Conservation (phyloP, 345 rosid species). For the Moricandia arvensis region DNA sequence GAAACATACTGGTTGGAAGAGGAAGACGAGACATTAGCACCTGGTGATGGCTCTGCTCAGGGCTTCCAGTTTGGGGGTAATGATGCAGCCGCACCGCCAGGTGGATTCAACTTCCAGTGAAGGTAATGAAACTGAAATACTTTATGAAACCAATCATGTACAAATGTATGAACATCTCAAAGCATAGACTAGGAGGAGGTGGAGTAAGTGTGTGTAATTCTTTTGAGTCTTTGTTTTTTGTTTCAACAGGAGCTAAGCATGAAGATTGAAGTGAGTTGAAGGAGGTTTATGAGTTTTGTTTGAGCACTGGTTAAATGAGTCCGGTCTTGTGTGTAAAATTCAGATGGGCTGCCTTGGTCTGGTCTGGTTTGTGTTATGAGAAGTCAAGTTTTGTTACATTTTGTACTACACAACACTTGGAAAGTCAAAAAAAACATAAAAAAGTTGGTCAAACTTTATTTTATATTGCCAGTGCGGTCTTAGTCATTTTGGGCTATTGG, state of each 20-base stretch:
- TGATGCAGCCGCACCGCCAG: conserved; percentile 60
- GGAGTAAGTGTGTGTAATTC: conserved; percentile 6
- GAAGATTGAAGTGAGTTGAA: conserved; percentile 19
- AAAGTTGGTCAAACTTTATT: conserved; percentile 37
- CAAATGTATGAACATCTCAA: not conserved
- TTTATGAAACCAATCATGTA: not conserved
- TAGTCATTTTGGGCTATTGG: conserved; percentile 20
- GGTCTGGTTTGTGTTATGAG: conserved; percentile 21
- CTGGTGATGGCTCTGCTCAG: conserved; percentile 56
- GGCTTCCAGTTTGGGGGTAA: conserved; percentile 67
- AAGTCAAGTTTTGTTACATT: conserved; percentile 19
- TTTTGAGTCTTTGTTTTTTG: conserved; percentile 28
- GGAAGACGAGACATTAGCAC: conserved; percentile 69
- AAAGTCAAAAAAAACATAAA: conserved; percentile 33
- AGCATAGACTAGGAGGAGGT: not conserved
- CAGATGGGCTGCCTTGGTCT: conserved; percentile 28
- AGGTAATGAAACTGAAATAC: conserved; percentile 30
- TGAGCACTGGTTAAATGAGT: conserved; percentile 28
- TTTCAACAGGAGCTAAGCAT: conserved; percentile 25
- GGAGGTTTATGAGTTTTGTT: conserved; percentile 8
- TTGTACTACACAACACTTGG: conserved; percentile 25
- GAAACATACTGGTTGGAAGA: conserved; percentile 84
- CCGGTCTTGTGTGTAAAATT: conserved; percentile 30
- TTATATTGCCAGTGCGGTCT: conserved; percentile 31
- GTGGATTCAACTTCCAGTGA: conserved; percentile 83